Percentiles rank a stretch among this genome's conserved stretches.
Conservation (phyloP, 106 monocot genomes). For the Dactylorhiza incarnata region DNA sequence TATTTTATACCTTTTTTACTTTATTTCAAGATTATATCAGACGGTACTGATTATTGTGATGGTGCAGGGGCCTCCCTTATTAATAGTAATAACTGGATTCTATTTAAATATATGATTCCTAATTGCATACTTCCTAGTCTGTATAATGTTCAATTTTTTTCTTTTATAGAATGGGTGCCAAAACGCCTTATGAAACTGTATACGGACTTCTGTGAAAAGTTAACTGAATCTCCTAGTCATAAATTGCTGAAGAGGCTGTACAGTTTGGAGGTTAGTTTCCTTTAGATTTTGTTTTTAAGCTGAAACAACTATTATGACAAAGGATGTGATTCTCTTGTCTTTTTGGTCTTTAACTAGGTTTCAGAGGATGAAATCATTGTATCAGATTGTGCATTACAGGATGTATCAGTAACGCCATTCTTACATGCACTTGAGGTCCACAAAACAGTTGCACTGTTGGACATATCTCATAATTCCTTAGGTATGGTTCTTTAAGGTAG, state of each 20-base stretch:
- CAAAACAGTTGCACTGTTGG: conserved; percentile 63
- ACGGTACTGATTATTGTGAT: no score
- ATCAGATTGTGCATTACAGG: conserved; percentile 82
- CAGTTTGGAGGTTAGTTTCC: conserved; percentile 56
- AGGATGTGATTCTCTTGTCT: background rate
- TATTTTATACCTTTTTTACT: no score
- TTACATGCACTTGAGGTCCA: conserved; percentile 70
- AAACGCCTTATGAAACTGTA: conserved; percentile 85
- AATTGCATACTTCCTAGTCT: background rate
- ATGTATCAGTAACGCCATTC: conserved; percentile 71
- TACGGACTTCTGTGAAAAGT: conserved; percentile 53
- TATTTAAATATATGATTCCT: background rate
- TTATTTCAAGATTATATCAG: no score
- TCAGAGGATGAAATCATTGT: conserved; percentile 85
- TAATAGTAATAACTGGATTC: background rate
- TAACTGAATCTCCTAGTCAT: conserved; percentile 51
- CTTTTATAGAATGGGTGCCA: conserved; percentile 71
- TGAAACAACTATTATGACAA: background rate
- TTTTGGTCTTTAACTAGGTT: conserved; percentile 30
- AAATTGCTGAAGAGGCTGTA: conserved; percentile 70
- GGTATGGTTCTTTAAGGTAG: conserved; percentile 30
- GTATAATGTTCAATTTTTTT: conserved; percentile 1
- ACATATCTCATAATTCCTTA: conserved; percentile 84
- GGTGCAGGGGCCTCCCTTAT: no score
- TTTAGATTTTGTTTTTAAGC: background rate